Evolutionary conservation across 2,329 filamentous ascomycete species (phyloP), one percentile per base, ranked within the genome.

Genomic region (Trichoderma pleuroti): DNA sequence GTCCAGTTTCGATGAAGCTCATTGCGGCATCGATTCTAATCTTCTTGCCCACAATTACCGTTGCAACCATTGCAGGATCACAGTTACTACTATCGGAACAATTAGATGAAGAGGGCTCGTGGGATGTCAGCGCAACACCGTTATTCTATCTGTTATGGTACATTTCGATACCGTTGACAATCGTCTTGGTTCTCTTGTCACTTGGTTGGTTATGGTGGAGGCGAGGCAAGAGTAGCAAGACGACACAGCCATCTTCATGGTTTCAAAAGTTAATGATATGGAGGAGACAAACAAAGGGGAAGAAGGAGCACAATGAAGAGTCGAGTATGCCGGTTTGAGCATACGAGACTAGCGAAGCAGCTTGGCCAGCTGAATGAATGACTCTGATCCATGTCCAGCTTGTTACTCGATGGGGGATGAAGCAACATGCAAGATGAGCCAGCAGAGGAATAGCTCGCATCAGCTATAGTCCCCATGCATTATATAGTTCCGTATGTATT

Each of bases 1-100:
- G 81, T 63, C 78, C 79, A 26, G 78, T 75, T n/a, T 77, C 77
- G 14, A 81, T 81, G 78, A 80, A 78, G 63, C 76, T 80, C 7
- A 80, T 82, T 34, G 78, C 81, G 4, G 75, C 76, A 42, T 78
- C 82, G 24, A 82, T 80, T 7, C 76, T 82, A 70, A 66, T 82
- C 7, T 82, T 82, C 71, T 61, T 82, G 0, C 81, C 81, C 1
- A 81, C 79, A 0, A 80, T 78, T 2, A 77, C 76, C 0, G 79
- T 82, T 9, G 79, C 81, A 10, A 75, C 77, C 0, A 74, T 82
- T 7, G 60, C 75, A 8, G 77, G 77, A n/a, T 79, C 77, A 9
- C 77, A 77, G 61, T 42, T 78, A 6, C 74, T 78, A 7, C 65
- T 75, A 1, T 73, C 77, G 1, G 70, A 77, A 24, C 56, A 74